phyloP scores from a whole-genome alignment of 2,329 filamentous ascomycete genomes.

The Aulographum hederae region DNA sequence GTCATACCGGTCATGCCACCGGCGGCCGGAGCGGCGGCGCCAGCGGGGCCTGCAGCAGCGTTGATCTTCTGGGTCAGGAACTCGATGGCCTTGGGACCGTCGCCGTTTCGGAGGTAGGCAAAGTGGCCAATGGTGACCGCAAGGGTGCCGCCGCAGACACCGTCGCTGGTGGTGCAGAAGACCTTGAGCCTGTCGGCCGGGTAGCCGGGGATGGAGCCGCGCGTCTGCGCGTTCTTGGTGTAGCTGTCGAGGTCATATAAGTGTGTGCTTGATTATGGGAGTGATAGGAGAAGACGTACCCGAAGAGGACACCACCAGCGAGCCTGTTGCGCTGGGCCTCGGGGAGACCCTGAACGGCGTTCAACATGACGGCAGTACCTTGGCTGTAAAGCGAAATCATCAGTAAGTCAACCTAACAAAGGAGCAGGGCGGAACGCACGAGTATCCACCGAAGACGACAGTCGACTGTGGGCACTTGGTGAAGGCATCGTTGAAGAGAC shows the following conservation, averaged over 20 bases:
- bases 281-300: no score
- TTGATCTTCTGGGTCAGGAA: not conserved
- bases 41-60: not conserved
- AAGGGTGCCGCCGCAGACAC: constrained; percentile 27
- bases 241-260: no score
- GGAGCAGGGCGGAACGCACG: not conserved
- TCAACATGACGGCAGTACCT: constrained; percentile 4
- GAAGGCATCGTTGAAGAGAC: constrained; percentile 3
- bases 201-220: constrained; percentile 21
- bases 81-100: not conserved
- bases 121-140: constrained; percentile 8
- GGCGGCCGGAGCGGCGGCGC: not conserved
- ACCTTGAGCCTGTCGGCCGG: constrained; percentile 25
- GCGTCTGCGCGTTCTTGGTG: constrained; percentile 22
- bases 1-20: no score
- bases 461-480: constrained; percentile 2
- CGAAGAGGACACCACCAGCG: constrained; percentile 3
- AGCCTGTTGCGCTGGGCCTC: not conserved
- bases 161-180: constrained; percentile 30
- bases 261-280: no score
- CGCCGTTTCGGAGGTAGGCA: not conserved
- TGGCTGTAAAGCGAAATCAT: constrained; percentile 6
- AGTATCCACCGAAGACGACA: constrained; percentile 3
- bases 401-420: not conserved
- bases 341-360: constrained; percentile 1